Evolutionary conservation across 225 moss, liverwort and hornwort genomes (phyloP).

Genomic region (Ulota crispa): DNA sequence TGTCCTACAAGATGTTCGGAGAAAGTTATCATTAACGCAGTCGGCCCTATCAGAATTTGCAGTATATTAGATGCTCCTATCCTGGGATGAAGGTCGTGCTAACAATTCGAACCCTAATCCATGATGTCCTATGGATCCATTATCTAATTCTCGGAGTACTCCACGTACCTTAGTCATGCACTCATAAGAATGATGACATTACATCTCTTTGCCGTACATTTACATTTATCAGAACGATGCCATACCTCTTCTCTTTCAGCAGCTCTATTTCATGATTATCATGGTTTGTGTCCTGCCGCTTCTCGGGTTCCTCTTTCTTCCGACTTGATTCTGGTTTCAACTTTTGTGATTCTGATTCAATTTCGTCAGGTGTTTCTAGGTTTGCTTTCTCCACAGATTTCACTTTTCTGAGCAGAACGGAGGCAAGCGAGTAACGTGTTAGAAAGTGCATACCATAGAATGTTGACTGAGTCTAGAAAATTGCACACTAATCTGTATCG

Average conservation of each 20-base stretch:
- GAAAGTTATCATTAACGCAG: neutral
- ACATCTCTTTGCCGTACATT: neutral
- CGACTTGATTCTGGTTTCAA: slow-evolving; percentile 28
- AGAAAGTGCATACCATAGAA: neutral
- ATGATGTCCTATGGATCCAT: neutral
- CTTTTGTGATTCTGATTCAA: slow-evolving; percentile 30
- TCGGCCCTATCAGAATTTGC: neutral
- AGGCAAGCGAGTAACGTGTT: neutral
- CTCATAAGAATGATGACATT: neutral
- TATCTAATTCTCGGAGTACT: neutral
- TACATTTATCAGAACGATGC: neutral
- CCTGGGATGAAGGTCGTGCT: neutral
- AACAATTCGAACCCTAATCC: neutral
- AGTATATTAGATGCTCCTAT: neutral
- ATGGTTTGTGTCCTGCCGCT: slow-evolving; percentile 29
- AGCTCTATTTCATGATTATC: slow-evolving; percentile 30
- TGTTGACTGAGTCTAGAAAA: neutral
- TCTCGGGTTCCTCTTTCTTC: slow-evolving; percentile 46
- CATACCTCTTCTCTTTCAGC: slow-evolving; percentile 33
- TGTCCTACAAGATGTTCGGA: neutral
- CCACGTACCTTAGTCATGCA: neutral
- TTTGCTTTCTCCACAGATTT: slow-evolving; percentile 25
- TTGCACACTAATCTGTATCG: neutral
- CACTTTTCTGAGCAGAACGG: slow-evolving; percentile 36
- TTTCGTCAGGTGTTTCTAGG: slow-evolving; percentile 31